These are phyloP conservation scores for Tolypocladium inflatum DNA, from an alignment of 2,329 filamentous ascomycete genomes.

Conservation along the genomic window DNA sequence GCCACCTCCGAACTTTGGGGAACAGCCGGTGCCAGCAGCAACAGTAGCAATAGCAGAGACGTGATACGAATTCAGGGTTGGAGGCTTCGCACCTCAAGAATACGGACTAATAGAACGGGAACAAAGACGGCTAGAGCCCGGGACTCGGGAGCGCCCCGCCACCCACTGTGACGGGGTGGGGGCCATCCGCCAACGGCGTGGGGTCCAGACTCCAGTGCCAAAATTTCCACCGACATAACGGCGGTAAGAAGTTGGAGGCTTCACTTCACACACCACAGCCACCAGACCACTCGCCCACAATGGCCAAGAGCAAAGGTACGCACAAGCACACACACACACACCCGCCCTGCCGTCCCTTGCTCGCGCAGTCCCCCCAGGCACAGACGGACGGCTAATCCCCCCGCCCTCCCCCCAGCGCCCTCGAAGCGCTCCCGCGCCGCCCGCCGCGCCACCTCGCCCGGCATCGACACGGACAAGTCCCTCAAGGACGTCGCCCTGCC, in stretches of 20 bases:
- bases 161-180: no score
- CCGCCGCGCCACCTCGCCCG: conserved; percentile 60
- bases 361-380: no score
- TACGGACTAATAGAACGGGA: no score
- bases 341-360: not conserved
- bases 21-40: no score
- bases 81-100: no score
- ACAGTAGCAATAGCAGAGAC: no score
- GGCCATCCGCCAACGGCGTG: not conserved
- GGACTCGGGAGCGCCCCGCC: no score
- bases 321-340: not conserved
- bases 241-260: not conserved
- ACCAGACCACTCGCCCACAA: not conserved
- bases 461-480: conserved; percentile 63
- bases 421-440: conserved; percentile 67
- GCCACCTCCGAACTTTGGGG: not conserved
- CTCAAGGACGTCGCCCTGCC: conserved; percentile 51
- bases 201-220: not conserved
- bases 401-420: conserved; percentile 31
- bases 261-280: not conserved
- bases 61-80: no score
- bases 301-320: conserved; percentile 9
- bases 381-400: no score
- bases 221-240: not conserved
- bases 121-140: no score